These are phyloP conservation scores for barrel medic (Medicago truncatula) DNA, from an alignment of 306 rosid species.

Conservation along the genomic window DNA sequence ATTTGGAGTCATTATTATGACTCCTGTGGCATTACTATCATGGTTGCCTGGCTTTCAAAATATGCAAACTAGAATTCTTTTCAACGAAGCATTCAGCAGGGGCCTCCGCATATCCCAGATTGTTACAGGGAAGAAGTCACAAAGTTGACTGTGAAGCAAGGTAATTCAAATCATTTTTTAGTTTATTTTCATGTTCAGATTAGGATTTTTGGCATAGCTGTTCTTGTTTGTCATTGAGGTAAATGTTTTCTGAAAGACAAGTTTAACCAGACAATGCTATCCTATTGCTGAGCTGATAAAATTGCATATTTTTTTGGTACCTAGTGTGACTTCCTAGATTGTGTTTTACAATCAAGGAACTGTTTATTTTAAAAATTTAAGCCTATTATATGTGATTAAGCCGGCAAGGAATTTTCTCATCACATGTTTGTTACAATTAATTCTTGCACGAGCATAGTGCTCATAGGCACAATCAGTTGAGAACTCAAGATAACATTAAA, in stretches of 20 bases:
- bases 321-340: constrained; percentile 31
- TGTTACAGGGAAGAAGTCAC: constrained; percentile 64
- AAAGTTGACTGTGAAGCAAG: constrained; percentile 56
- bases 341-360: constrained; percentile 27
- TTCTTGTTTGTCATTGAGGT: constrained; percentile 20
- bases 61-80: constrained; percentile 61
- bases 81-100: constrained; percentile 63
- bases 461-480: background rate
- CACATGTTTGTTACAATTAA: background rate
- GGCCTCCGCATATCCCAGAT: constrained; percentile 61
- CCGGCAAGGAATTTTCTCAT: constrained; percentile 20
- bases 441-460: constrained; percentile 6
- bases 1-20: constrained; percentile 54
- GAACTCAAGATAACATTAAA: background rate
- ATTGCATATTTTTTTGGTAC: background rate
- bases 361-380: constrained; percentile 18
- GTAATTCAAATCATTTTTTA: constrained; percentile 48
- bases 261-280: constrained; percentile 26
- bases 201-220: constrained; percentile 12
- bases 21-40: constrained; percentile 54
- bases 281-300: constrained; percentile 31
- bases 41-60: constrained; percentile 63
- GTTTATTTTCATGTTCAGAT: constrained; percentile 19
- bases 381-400: constrained; percentile 4
- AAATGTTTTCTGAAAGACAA: constrained; percentile 2